These are phyloP conservation scores for Lentinula lateritia DNA, from an alignment of 768 basidiomycete species.

Conservation along the genomic window DNA sequence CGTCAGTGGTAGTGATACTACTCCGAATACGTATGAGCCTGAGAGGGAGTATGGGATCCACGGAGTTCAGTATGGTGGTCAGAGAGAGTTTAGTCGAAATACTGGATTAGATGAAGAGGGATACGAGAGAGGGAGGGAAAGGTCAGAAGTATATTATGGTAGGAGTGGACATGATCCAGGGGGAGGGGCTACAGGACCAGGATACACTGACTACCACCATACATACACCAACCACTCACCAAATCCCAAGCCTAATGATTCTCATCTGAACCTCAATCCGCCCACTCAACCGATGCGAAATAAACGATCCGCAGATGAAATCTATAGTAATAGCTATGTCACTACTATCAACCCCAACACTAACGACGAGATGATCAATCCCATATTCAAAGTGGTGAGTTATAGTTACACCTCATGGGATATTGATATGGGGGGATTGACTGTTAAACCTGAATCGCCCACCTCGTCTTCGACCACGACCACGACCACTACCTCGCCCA, in stretches of 20 bases:
- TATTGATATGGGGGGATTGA: conserved; percentile 22
- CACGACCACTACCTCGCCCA: conserved; percentile 12
- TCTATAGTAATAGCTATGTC: neutral
- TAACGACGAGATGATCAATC: conserved; percentile 62
- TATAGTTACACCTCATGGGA: conserved; percentile 27
- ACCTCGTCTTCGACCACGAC: conserved; percentile 47
- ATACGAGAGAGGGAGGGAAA: neutral
- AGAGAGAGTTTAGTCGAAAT: neutral
- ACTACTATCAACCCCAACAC: no score
- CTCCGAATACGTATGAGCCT: conserved; percentile 30
- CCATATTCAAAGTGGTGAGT: conserved; percentile 90
- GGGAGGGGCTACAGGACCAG: neutral
- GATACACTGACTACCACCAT: neutral
- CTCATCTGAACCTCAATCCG: conserved; percentile 37
- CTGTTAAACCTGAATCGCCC: conserved; percentile 30
- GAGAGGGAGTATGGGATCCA: conserved; percentile 20
- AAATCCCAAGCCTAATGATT: conserved; percentile 27
- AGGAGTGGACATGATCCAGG: neutral
- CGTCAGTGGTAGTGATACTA: neutral
- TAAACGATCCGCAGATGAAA: neutral
- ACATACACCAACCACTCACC: conserved; percentile 26
- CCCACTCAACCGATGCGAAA: conserved; percentile 26
- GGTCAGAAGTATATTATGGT: neutral
- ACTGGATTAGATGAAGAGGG: neutral
- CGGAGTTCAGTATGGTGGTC: conserved; percentile 28